Evolutionary conservation across 2,329 filamentous ascomycete species (phyloP).

Genomic region (Fusarium agapanthi): DNA sequence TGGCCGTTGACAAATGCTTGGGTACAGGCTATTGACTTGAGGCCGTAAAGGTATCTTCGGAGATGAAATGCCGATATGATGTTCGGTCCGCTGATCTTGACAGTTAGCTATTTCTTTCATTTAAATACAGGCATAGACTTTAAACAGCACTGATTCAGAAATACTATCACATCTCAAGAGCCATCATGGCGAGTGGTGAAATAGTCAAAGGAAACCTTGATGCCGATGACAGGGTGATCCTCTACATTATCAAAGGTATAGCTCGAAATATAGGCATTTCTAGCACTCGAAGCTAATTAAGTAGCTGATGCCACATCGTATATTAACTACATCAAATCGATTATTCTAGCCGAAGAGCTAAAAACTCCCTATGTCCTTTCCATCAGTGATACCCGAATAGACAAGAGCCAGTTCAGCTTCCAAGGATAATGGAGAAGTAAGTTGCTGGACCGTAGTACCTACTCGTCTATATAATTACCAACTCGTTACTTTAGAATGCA

Average conservation of each 20-base stretch:
- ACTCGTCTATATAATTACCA: no score
- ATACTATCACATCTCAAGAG: neutral
- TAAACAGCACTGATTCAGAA: neutral
- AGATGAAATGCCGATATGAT: neutral
- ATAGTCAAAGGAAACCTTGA: neutral
- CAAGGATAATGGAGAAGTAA: neutral
- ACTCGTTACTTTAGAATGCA: neutral
- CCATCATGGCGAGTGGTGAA: neutral
- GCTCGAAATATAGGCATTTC: neutral
- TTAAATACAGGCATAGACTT: neutral
- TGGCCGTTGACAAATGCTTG: neutral
- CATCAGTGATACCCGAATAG: neutral
- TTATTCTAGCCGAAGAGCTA: neutral
- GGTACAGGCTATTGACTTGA: neutral
- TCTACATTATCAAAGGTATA: neutral
- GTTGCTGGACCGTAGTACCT: neutral
- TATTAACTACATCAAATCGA: neutral
- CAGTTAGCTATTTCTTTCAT: neutral
- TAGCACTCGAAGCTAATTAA: neutral
- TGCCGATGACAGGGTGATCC: neutral
- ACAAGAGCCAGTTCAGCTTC: neutral
- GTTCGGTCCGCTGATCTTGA: neutral
- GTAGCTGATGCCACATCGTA: neutral
- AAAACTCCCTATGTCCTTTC: neutral
- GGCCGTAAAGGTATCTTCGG: neutral